Evolutionary conservation across 176 grass and related monocot genomes (phyloP).

Genomic region (Ensete ventricosum): DNA sequence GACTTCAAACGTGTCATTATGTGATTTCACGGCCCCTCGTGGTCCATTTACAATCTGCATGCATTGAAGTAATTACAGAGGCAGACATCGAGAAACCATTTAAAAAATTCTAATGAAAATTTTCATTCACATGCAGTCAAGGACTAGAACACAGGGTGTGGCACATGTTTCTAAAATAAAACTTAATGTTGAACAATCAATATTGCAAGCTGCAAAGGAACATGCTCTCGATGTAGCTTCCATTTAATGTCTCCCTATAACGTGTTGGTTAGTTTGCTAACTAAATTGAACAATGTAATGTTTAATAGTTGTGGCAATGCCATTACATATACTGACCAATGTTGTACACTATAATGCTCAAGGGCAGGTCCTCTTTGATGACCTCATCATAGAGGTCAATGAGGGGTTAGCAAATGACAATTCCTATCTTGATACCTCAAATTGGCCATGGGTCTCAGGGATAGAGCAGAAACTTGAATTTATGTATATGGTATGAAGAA

Average conservation of each 20-base stretch:
- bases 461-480: not conserved
- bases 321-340: not conserved
- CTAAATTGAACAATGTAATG: not conserved
- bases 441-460: not conserved
- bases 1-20: conserved; percentile 78
- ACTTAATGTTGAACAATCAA: too few relatives aligned
- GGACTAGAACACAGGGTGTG: not conserved
- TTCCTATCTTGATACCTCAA: not conserved
- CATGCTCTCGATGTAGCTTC: too few relatives aligned
- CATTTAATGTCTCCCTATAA: not conserved
- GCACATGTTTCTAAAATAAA: not conserved
- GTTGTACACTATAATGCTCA: not conserved
- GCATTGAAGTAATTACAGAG: not conserved
- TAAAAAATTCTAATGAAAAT: not conserved
- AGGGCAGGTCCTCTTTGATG: not conserved
- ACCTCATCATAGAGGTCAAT: not conserved
- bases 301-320: not conserved
- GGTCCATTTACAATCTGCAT: conserved; percentile 89
- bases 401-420: not conserved
- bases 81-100: not conserved
- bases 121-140: not conserved
- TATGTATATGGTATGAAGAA: not conserved
- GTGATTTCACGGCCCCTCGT: conserved; percentile 60
- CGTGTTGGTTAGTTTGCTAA: too few relatives aligned
- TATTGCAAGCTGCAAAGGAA: too few relatives aligned